Base-by-base conservation (phyloP, 1,284 basidiomycete species). In the Rhodotorula sp. region DNA sequence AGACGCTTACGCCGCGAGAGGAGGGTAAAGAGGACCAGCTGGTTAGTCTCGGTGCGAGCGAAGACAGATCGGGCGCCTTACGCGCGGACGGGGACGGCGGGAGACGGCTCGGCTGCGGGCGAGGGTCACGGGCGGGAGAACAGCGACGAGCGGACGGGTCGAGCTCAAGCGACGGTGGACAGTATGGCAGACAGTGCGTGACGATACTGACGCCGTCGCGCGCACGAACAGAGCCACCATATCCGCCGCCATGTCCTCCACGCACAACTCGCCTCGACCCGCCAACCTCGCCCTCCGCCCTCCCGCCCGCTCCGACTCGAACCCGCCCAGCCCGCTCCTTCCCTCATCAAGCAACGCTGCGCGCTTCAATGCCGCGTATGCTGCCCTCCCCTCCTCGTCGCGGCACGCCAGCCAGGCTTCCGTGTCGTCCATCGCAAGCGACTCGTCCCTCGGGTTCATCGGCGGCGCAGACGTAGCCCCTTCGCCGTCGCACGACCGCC, bases 301-400 rank as follows among this genome's bases (percentile, higher is more conserved):
- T 25, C 56, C 46, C 3, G n/a, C 54, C 22, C 36, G 51, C 6
- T 19, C 37, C 29, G 57, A 53, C 4, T 5, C n/a, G 8, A 27
- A n/a, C 9, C 34, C n/a, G 37, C 29, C 48, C 19, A 50, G 29
- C 17, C 71, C 58, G 37, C 12, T 48, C 10, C 39, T 51, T 36
- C 34, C 64, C 19, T 21, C 50, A 21, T 29, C 69, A 10, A 36
- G n/a, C 17, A 48, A 34, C 2, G 44, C 69, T 34, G 53, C 66
- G 5, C 65, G 70, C 37, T 76, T 76, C 48, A 63, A 74, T 29
- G 62, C 71, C n/a, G 71, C 71, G 19, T 63, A 72, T 27, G 59
- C 69, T 13, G 37, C 69, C 22, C 54, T 64, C 21, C 69, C 71
- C 8, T 63, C 73, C 21, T 48, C 25, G 22, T 44, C 41, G n/a